Conservation (phyloP, 768 basidiomycete species). For the Psilocybe tampanensis region DNA sequence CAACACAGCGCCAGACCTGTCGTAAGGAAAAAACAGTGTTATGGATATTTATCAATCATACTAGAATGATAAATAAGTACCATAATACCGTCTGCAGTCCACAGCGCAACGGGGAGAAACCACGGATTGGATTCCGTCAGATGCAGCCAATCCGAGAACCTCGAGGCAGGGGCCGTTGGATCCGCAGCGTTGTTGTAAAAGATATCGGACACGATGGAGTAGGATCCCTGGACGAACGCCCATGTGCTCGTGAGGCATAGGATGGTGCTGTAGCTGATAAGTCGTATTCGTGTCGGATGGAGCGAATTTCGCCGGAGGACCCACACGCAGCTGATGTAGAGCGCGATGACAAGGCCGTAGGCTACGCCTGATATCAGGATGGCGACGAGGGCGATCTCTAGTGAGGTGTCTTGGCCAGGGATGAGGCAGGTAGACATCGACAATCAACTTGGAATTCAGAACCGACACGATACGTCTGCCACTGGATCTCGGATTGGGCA, state of each 20-base stretch:
- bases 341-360: constrained; percentile 3
- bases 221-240: not conserved
- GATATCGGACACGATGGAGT: not conserved
- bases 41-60: not conserved
- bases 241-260: not conserved
- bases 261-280: not conserved
- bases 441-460: not conserved
- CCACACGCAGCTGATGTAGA: constrained; percentile 2
- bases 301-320: not conserved
- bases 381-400: not conserved
- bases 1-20: constrained; percentile 3
- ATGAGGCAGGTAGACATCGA: not conserved
- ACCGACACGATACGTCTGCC: too few species aligned
- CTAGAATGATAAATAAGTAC: not conserved
- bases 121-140: not conserved
- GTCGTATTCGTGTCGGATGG: not conserved
- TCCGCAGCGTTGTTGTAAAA: not conserved
- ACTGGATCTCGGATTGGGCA: too few species aligned
- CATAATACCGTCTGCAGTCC: constrained; percentile 4
- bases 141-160: not conserved
- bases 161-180: not conserved
- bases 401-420: not conserved
- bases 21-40: too few species aligned
- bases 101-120: not conserved
- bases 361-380: not conserved